Conservation (phyloP, 345 rosid genomes). For the Salix dunnii region DNA sequence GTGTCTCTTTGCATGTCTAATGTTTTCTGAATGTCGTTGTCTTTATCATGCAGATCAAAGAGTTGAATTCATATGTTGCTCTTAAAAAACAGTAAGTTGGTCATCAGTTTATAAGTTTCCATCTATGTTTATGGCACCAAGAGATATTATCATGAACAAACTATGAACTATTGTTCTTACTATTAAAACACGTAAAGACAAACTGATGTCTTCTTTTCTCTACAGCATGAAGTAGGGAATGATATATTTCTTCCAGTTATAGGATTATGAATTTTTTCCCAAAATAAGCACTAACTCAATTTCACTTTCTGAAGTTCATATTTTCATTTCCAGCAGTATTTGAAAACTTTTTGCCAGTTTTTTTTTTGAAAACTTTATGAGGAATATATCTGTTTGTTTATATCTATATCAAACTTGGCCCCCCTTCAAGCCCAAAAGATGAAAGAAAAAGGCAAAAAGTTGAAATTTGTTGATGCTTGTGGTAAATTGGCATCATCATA, state of each 20-base stretch:
- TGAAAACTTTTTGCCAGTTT: background rate
- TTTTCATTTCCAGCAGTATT: background rate
- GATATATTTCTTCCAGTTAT: background rate
- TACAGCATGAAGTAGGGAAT: background rate
- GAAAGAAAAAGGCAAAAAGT: background rate
- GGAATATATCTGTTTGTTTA: background rate
- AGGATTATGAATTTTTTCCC: background rate
- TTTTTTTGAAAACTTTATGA: background rate
- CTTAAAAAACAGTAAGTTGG: slow-evolving; percentile 67
- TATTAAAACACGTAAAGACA: background rate
- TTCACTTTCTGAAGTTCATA: background rate
- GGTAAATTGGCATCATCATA: background rate
- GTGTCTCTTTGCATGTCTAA: background rate
- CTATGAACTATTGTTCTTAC: background rate
- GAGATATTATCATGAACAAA: background rate
- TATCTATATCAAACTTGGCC: background rate
- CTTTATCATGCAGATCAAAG: slow-evolving; percentile 58
- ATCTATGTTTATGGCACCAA: background rate
- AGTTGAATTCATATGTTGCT: slow-evolving; percentile 76
- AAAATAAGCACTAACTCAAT: background rate
- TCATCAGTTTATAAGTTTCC: slow-evolving; percentile 2
- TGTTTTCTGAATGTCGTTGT: slow-evolving; percentile 19
- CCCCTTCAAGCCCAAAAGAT: background rate
- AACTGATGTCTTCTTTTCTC: background rate
- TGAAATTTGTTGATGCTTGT: background rate